phyloP scores from a whole-genome alignment of 2,329 filamentous ascomycete species.

The Furcasterigmium furcatum region DNA sequence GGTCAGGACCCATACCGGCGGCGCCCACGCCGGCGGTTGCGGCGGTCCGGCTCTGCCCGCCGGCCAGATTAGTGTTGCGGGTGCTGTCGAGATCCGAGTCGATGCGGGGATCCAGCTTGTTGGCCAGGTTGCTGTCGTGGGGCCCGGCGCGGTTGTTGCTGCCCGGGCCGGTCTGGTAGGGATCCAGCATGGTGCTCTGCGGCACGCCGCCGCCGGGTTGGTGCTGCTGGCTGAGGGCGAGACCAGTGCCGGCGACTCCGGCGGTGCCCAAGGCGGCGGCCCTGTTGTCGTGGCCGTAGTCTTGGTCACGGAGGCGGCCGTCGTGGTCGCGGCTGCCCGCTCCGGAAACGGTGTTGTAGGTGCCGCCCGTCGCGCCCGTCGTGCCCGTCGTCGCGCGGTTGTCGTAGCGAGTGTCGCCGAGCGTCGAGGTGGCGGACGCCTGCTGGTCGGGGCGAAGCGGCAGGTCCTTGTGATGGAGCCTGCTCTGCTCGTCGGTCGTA shows the following conservation, averaged over 20 bases:
- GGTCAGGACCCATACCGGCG: constrained; percentile 8
- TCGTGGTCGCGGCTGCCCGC: constrained; percentile 3
- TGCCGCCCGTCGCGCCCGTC: constrained; percentile 7
- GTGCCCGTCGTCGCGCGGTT: background rate
- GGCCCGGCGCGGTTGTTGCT: constrained; percentile 6
- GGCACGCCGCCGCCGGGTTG: constrained; percentile 5
- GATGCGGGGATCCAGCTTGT: constrained; percentile 2
- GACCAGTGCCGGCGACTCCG: background rate
- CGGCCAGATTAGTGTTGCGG: background rate
- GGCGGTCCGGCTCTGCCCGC: constrained; percentile 5
- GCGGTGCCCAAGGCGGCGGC: background rate
- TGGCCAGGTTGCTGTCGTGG: background rate
- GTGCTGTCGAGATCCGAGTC: constrained; percentile 6
- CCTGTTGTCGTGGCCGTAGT: constrained; percentile 10
- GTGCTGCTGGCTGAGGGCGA: background rate
- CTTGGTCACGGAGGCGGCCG: constrained; percentile 9
- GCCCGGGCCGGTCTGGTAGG: constrained; percentile 2
- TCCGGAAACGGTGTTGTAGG: constrained; percentile 7
- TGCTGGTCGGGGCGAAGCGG: constrained; percentile 9
- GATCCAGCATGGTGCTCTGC: constrained; percentile 11
- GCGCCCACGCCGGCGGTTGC: constrained; percentile 6
- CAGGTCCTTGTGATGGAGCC: constrained; percentile 4
- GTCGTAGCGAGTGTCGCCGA: background rate
- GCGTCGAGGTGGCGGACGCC: background rate
- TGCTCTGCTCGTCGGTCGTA: background rate